A percentile compares a stretch with the other conserved stretches of the same genome.
phyloP scores from a whole-genome alignment of 768 basidiomycete species.

The Calocybe indica region DNA sequence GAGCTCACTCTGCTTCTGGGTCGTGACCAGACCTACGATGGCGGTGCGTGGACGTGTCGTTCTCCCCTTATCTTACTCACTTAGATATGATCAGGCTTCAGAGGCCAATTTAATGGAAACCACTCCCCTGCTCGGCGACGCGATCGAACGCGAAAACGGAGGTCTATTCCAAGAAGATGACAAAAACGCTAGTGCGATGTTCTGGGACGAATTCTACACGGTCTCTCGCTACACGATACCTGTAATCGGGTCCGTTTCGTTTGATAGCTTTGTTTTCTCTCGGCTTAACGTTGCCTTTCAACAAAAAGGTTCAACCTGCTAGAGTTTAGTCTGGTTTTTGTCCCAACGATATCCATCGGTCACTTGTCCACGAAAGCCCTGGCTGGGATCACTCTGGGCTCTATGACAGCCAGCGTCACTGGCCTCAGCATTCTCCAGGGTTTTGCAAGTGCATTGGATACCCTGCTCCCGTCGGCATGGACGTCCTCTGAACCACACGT shows the following conservation, averaged over 20 bases:
- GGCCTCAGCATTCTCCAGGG: conserved; percentile 41
- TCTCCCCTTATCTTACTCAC: too few relatives aligned
- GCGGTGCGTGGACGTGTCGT: too few relatives aligned
- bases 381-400: conserved; percentile 51
- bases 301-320: conserved; percentile 20
- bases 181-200: conserved; percentile 11
- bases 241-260: conserved; percentile 11
- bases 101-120: too few relatives aligned
- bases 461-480: conserved; percentile 72
- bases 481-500: conserved; percentile 27
- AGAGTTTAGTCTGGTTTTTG: conserved; percentile 65
- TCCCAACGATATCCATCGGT: conserved; percentile 65
- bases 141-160: too few relatives aligned
- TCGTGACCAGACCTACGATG: too few relatives aligned
- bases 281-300: conserved; percentile 31
- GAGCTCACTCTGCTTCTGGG: too few relatives aligned
- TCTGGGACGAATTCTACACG: conserved; percentile 8
- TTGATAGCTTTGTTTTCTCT: neutral
- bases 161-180: conserved; percentile 6
- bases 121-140: too few relatives aligned
- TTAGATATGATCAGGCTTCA: too few relatives aligned
- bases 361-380: conserved; percentile 70
- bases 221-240: conserved; percentile 6
- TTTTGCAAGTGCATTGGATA: conserved; percentile 60
- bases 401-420: conserved; percentile 39